Evolutionary conservation across 495 filamentous ascomycete genomes (phyloP), one percentile per base, ranked within the genome.

Genomic region (Chaetomium cochliodes): DNA sequence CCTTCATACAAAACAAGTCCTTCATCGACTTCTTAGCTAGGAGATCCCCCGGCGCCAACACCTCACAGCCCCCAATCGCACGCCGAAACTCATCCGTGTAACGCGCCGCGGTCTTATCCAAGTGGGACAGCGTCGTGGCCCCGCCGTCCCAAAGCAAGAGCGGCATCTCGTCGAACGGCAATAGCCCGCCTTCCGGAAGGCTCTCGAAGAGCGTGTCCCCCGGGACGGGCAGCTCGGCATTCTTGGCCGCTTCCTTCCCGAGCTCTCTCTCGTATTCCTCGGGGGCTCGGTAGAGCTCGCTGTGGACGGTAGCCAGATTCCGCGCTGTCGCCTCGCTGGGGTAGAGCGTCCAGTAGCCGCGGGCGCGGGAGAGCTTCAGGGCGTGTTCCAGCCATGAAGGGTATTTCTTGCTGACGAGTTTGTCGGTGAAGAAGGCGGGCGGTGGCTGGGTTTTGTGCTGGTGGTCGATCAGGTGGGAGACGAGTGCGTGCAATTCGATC

Each of bases 301-400:
- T 84, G 72, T 96, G 91, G 3, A 93, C 74, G 12, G 84, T 88
- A 7, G 81, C 88, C 15, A 96, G 66, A 9, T 82, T 72, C 55
- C 78, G 74, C 3, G 76, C 73, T 9, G 77, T 79, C 4, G 76
- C 67, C 18, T 85, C 78, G 39, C 84, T 82, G 2, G 92, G 92
- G 71, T 93, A 93, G 0, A 92, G 77, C 53, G 89, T 82, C 69
- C 80, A 87, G 75, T 93, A 96, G 13, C 90, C 90, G 33, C 86
- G 83, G 6, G 83, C 84, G 4, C 88, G 84, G 59, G 88, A 85
- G 41, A 96, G 80, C 69, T 89, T 87, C 26, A 92, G 81, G 50
- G 91, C 73, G 66, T 90, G 85, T 75, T 94, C 91, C 66, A 91
- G 81, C 84, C 91, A 93, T 6, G 90, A 81, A 7, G 92, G 92